Percentiles rank a stretch among this genome's conserved stretches.
These are phyloP conservation scores for Populus deltoides DNA, from an alignment of 345 rosid genomes.

Conservation along the genomic window DNA sequence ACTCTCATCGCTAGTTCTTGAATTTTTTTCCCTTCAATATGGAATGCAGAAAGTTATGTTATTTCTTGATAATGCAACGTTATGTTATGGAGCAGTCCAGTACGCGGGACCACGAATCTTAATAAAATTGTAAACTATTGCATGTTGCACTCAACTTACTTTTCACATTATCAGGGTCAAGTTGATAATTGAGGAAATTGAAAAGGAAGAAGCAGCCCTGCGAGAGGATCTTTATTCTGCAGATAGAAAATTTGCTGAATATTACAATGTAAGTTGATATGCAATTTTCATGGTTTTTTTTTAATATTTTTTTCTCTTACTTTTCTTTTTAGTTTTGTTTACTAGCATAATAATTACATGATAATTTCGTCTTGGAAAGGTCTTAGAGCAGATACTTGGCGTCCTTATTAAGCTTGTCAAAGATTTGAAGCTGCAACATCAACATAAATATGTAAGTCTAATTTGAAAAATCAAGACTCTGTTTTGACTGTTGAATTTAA, in stretches of 20 bases:
- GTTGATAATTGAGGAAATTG: constrained; percentile 89
- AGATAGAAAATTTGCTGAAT: constrained; percentile 89
- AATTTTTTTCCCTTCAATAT: neutral
- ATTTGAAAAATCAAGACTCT: neutral
- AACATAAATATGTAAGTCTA: constrained; percentile 77
- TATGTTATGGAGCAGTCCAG: neutral
- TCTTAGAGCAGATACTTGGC: constrained; percentile 91
- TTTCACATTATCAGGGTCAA: constrained; percentile 61
- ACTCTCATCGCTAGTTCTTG: constrained; percentile 3
- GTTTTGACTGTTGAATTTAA: neutral
- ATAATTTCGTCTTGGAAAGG: constrained; percentile 41
- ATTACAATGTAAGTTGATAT: constrained; percentile 67
- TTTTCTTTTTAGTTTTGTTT: neutral
- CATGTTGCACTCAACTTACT: neutral
- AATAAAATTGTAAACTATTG: neutral
- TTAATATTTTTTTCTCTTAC: neutral
- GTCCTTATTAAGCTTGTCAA: constrained; percentile 95
- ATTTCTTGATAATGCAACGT: neutral
- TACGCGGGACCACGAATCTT: neutral
- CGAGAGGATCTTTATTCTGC: constrained; percentile 92
- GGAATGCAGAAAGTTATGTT: neutral
- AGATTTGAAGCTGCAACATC: constrained; percentile 92
- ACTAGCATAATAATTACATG: neutral
- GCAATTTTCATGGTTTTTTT: neutral
- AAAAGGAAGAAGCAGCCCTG: constrained; percentile 85